phyloP scores from a whole-genome alignment of 495 filamentous ascomycete species.

The Daldinia caldariorum region DNA sequence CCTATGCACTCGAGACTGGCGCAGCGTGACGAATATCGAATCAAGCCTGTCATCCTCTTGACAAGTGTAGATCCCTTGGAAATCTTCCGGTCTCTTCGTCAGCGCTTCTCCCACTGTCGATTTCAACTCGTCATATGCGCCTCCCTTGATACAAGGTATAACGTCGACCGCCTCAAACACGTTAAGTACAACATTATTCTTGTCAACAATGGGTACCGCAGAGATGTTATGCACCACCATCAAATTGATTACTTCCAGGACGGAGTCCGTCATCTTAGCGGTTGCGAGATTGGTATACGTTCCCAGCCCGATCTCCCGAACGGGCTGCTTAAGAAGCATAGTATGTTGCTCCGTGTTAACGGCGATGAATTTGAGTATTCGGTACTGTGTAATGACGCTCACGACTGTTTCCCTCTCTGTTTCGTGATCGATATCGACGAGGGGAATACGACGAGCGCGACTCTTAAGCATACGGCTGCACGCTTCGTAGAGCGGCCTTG shows the following conservation, averaged over 20 bases:
- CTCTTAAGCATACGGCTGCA: constrained; percentile 94
- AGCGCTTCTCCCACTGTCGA: constrained; percentile 90
- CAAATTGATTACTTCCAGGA: constrained; percentile 95
- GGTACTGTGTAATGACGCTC: constrained; percentile 96
- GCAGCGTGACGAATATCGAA: constrained; percentile 96
- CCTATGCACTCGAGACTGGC: constrained; percentile 91
- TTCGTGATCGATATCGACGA: constrained; percentile 95
- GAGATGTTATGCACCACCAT: constrained; percentile 94
- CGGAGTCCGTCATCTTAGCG: constrained; percentile 88
- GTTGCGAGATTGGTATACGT: constrained; percentile 84
- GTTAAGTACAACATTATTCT: constrained; percentile 84
- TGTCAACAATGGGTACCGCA: constrained; percentile 91
- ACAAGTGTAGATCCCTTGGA: constrained; percentile 96
- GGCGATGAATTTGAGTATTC: constrained; percentile 97
- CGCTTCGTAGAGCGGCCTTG: constrained; percentile 90
- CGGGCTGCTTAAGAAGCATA: constrained; percentile 84
- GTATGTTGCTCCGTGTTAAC: constrained; percentile 93
- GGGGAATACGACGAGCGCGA: constrained; percentile 88
- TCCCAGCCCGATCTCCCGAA: constrained; percentile 86
- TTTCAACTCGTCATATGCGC: constrained; percentile 88
- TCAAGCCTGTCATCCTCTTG: constrained; percentile 89
- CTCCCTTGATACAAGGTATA: constrained; percentile 93
- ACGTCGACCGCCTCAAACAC: constrained; percentile 99
- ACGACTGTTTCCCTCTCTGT: constrained; percentile 92
- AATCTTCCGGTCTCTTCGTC: constrained; percentile 87